Evolutionary conservation across 2,329 filamentous ascomycete genomes (phyloP).

Genomic region (Rutstroemia sp.): DNA sequence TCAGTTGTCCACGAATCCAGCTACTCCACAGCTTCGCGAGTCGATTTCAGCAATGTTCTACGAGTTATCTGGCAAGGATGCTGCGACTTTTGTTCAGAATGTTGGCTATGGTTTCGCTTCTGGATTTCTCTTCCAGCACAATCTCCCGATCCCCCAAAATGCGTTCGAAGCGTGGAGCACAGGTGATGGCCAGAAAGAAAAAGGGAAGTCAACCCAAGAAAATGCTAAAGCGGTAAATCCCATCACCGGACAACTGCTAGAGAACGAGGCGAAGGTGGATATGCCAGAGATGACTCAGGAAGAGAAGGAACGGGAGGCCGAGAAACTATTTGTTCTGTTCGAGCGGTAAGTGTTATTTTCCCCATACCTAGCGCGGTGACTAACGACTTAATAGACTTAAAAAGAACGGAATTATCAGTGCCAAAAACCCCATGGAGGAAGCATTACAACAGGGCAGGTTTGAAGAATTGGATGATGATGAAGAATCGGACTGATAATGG

Average conservation of each 20-base stretch:
- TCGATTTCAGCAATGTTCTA: slow-evolving; percentile 76
- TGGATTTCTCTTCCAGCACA: slow-evolving; percentile 79
- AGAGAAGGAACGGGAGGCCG: slow-evolving; percentile 75
- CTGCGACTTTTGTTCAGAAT: slow-evolving; percentile 75
- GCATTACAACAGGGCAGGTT: slow-evolving; percentile 25
- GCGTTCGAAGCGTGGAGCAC: slow-evolving; percentile 48
- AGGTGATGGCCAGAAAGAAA: slow-evolving; percentile 12
- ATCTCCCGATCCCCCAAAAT: slow-evolving; percentile 67
- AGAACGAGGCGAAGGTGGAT: slow-evolving; percentile 33
- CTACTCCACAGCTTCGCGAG: slow-evolving; percentile 64
- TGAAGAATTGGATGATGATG: slow-evolving; percentile 26
- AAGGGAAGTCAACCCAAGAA: slow-evolving; percentile 22
- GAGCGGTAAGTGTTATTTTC: slow-evolving; percentile 22
- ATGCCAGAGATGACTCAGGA: slow-evolving; percentile 75
- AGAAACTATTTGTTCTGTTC: slow-evolving; percentile 29
- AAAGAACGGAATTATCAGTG: slow-evolving; percentile 27
- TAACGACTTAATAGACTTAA: slow-evolving; percentile 20
- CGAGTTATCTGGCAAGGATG: slow-evolving; percentile 75
- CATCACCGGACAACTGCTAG: slow-evolving; percentile 26
- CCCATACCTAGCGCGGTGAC: neutral
- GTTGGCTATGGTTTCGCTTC: slow-evolving; percentile 93
- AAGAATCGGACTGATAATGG: slow-evolving; percentile 19
- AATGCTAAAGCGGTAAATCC: slow-evolving; percentile 22
- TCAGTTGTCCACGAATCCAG: slow-evolving; percentile 66
- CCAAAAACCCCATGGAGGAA: slow-evolving; percentile 25